A percentile compares a stretch with the other conserved stretches of the same genome.
phyloP scores from a whole-genome alignment of 176 grass and related monocot species.

The barley (Hordeum vulgare) region MorexV3_pseudomolecules_assembly NC_058524.1:154110832-154111331 shows the following conservation, averaged over 20 bases:
- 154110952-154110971: not conserved
- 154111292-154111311: constrained; percentile 90
- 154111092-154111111: not conserved
- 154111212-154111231: constrained; percentile 59
- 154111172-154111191: constrained; percentile 92
- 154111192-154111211: constrained; percentile 65
- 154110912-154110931: not conserved
- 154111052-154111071: not conserved
- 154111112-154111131: constrained; percentile 55
- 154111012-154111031: constrained; percentile 1
- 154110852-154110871: too few species aligned
- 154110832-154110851: too few species aligned
- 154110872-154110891: too few species aligned
- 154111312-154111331: not conserved
- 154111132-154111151: constrained; percentile 59
- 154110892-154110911: not conserved
- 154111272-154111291: constrained; percentile 60
- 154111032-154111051: not conserved
- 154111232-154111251: constrained; percentile 59
- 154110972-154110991: not conserved
- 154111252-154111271: constrained; percentile 77
- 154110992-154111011: not conserved
- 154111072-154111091: not conserved
- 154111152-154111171: constrained; percentile 80
- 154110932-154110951: not conserved